These are phyloP conservation scores for Triangularia verruculosa DNA, from an alignment of 2,329 filamentous ascomycete genomes.

Conservation along the genomic window DNA sequence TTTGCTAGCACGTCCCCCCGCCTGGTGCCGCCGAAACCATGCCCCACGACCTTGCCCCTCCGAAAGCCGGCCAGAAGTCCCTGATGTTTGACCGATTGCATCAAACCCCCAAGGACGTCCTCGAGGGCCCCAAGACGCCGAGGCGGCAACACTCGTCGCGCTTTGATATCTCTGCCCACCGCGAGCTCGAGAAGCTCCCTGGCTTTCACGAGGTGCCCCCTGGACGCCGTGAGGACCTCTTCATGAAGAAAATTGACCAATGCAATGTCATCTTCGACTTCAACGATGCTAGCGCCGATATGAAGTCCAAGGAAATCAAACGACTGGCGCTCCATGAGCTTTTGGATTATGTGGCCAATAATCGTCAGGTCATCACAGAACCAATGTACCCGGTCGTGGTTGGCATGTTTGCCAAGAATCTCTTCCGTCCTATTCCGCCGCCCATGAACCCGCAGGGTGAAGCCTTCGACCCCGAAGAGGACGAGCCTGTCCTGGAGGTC, in stretches of 20 bases:
- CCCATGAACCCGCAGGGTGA: slow-evolving; percentile 97
- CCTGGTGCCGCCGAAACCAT: slow-evolving; percentile 95
- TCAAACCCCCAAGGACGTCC: slow-evolving; percentile 92
- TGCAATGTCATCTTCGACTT: slow-evolving; percentile 99
- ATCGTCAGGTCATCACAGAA: slow-evolving; percentile 96
- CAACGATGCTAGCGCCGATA: slow-evolving; percentile 95
- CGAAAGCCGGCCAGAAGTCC: slow-evolving; percentile 87
- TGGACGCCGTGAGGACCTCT: slow-evolving; percentile 90
- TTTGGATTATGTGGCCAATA: slow-evolving; percentile 97
- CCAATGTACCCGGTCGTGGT: slow-evolving; percentile 98
- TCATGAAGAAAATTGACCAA: slow-evolving; percentile 99
- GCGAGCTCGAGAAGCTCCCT: slow-evolving; percentile 93
- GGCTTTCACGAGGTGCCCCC: slow-evolving; percentile 97
- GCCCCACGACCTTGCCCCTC: slow-evolving; percentile 93
- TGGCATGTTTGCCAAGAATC: slow-evolving; percentile 98
- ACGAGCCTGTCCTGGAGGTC: slow-evolving; percentile 95
- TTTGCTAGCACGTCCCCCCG: slow-evolving; percentile 77
- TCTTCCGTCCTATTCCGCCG: slow-evolving; percentile 94
- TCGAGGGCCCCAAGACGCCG: slow-evolving; percentile 90
- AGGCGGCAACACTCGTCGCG: slow-evolving; percentile 96
- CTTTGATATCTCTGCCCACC: slow-evolving; percentile 95
- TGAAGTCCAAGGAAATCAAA: slow-evolving; percentile 99
- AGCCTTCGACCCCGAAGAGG: slow-evolving; percentile 97
- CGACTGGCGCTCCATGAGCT: slow-evolving; percentile 91
- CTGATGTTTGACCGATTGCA: slow-evolving; percentile 85